A percentile compares a stretch with the other conserved stretches of the same genome.
phyloP scores from a whole-genome alignment of 345 rosid genomes.

The Sisymbrium altissimum region DNA sequence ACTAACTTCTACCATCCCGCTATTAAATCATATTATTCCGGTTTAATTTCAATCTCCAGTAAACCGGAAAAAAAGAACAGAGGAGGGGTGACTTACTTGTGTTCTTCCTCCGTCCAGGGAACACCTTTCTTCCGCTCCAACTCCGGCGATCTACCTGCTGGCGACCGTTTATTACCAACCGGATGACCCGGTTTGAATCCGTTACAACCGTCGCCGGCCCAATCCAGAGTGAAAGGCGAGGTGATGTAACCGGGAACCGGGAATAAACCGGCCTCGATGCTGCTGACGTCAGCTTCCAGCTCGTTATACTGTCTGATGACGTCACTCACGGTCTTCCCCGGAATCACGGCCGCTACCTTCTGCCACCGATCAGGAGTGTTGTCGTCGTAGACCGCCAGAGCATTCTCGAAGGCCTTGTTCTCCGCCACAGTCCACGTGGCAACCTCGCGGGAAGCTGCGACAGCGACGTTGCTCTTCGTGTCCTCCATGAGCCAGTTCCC shows the following conservation, averaged over 20 bases:
- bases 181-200: slow-evolving; percentile 21
- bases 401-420: slow-evolving; percentile 87
- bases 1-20: background rate
- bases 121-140: slow-evolving; percentile 97
- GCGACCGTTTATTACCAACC: slow-evolving; percentile 51
- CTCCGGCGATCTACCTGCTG: slow-evolving; percentile 53
- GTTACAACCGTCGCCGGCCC: slow-evolving; percentile 34
- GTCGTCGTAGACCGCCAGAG: slow-evolving; percentile 72
- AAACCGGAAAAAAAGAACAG: background rate
- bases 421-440: slow-evolving; percentile 75
- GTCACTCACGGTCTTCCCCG: slow-evolving; percentile 84
- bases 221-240: slow-evolving; percentile 70
- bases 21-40: background rate
- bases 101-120: slow-evolving; percentile 99
- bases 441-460: slow-evolving; percentile 28
- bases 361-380: slow-evolving; percentile 86
- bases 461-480: slow-evolving; percentile 25
- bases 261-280: slow-evolving; percentile 78
- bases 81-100: slow-evolving; percentile 55
- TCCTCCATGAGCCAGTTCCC: slow-evolving; percentile 63
- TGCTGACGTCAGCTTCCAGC: slow-evolving; percentile 75
- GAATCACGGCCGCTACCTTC: slow-evolving; percentile 72
- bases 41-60: background rate
- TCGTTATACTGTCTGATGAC: slow-evolving; percentile 77
- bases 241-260: slow-evolving; percentile 64